Evolutionary conservation across 2,329 filamentous ascomycete genomes (phyloP).

Genomic region (Curvularia hawaiiensis): DNA sequence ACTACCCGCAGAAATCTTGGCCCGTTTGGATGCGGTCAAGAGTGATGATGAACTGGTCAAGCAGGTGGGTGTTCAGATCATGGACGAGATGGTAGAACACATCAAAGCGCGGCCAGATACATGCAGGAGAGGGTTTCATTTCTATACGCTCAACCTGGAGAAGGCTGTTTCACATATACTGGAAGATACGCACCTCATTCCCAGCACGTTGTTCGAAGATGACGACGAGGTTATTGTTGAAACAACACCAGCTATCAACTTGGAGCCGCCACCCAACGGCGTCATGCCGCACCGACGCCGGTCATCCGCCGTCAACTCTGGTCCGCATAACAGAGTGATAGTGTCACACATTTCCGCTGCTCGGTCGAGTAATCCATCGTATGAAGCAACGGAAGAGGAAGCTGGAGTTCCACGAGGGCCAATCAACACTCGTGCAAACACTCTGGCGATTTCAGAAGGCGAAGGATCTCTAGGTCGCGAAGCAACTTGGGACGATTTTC

Average conservation of each 20-base stretch:
- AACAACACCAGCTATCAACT: slow-evolving; percentile 49
- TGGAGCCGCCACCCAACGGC: slow-evolving; percentile 37
- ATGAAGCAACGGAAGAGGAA: slow-evolving; percentile 75
- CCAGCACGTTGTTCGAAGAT: slow-evolving; percentile 52
- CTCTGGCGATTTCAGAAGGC: slow-evolving; percentile 91
- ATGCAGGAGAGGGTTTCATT: slow-evolving; percentile 76
- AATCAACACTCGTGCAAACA: slow-evolving; percentile 80
- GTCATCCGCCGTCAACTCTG: slow-evolving; percentile 79
- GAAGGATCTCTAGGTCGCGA: slow-evolving; percentile 88
- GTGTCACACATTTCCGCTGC: slow-evolving; percentile 67
- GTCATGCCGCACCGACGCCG: slow-evolving; percentile 57
- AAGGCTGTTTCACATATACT: slow-evolving; percentile 95
- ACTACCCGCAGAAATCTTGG: slow-evolving; percentile 73
- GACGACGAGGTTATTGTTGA: slow-evolving; percentile 55
- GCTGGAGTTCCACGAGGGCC: slow-evolving; percentile 74
- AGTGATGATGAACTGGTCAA: slow-evolving; percentile 84
- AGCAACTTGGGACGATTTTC: slow-evolving; percentile 98
- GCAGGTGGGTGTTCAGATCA: slow-evolving; percentile 76
- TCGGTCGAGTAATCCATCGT: slow-evolving; percentile 54
- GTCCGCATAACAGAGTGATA: slow-evolving; percentile 87
- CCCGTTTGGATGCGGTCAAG: slow-evolving; percentile 73
- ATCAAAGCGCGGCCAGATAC: slow-evolving; percentile 66
- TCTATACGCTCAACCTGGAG: slow-evolving; percentile 95
- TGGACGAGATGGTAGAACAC: slow-evolving; percentile 81
- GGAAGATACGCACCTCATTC: slow-evolving; percentile 84